These are phyloP conservation scores for Ramichloridium luteum DNA, from an alignment of 2,329 filamentous ascomycete species.

Conservation along the genomic window DNA sequence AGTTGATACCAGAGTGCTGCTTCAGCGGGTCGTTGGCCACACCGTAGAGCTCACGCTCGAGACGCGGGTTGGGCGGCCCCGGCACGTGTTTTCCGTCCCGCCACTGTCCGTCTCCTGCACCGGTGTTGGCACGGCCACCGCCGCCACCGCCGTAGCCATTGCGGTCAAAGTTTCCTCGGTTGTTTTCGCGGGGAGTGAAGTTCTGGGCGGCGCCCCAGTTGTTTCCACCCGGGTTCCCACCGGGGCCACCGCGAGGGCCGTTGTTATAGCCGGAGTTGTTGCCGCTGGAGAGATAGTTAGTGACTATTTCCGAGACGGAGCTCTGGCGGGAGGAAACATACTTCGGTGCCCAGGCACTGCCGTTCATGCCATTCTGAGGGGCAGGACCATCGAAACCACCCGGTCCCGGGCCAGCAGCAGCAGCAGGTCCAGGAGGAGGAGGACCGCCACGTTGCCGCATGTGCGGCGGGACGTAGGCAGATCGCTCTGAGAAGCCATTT, in stretches of 20 bases:
- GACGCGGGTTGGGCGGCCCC: constrained; percentile 72
- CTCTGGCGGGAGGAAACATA: too few species aligned
- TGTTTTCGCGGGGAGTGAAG: constrained; percentile 40
- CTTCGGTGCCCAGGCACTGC: constrained; percentile 44
- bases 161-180: constrained; percentile 45
- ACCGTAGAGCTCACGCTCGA: constrained; percentile 95
- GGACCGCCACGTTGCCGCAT: constrained; percentile 44
- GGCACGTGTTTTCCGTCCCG: constrained; percentile 91
- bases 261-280: too few species aligned
- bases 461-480: constrained; percentile 75
- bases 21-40: constrained; percentile 82
- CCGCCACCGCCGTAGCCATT: constrained; percentile 50
- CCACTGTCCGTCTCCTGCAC: constrained; percentile 93
- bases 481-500: constrained; percentile 44
- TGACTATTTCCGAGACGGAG: too few species aligned
- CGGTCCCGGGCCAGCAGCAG: constrained; percentile 31
- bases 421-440: constrained; percentile 26
- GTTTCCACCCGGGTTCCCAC: constrained; percentile 24
- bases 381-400: constrained; percentile 25
- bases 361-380: constrained; percentile 41
- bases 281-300: too few species aligned
- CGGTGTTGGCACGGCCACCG: constrained; percentile 49
- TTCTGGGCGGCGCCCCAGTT: constrained; percentile 44
- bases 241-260: too few species aligned
- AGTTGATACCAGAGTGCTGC: constrained; percentile 98